phyloP scores from a whole-genome alignment of 2,329 filamentous ascomycete species.

The Aspergillus melleus region DNA sequence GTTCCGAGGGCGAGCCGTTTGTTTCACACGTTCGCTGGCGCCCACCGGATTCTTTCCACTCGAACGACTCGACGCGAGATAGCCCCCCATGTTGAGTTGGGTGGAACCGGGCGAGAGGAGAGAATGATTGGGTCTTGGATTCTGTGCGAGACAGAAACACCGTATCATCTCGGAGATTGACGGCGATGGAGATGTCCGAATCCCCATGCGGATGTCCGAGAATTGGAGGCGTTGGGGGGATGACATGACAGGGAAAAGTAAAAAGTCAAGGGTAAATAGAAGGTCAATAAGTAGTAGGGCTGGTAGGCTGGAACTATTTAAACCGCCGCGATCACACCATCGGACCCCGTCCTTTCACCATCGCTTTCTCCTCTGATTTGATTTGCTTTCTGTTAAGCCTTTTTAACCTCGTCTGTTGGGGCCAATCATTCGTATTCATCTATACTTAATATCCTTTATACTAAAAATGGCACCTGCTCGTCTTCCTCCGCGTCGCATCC shows the following conservation, averaged over 20 bases:
- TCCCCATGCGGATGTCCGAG: not conserved
- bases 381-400: not conserved
- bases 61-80: not conserved
- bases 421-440: not conserved
- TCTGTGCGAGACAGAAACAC: not conserved
- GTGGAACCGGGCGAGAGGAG: not conserved
- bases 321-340: conserved; percentile 9
- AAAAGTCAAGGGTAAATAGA: too few species aligned
- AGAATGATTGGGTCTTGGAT: not conserved
- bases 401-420: not conserved
- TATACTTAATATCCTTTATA: not conserved
- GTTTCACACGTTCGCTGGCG: not conserved
- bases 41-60: not conserved
- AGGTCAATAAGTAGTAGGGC: too few species aligned
- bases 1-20: not conserved
- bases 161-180: not conserved
- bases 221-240: not conserved
- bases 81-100: not conserved
- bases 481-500: conserved; percentile 12
- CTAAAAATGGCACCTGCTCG: not conserved
- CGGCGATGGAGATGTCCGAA: not conserved
- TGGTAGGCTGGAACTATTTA: not conserved
- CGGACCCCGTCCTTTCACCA: conserved; percentile 3
- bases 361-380: conserved; percentile 6
- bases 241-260: too few species aligned